These are phyloP conservation scores for Butyriboletus loyo DNA, from an alignment of 768 basidiomycete genomes.

Conservation along the genomic window DNA sequence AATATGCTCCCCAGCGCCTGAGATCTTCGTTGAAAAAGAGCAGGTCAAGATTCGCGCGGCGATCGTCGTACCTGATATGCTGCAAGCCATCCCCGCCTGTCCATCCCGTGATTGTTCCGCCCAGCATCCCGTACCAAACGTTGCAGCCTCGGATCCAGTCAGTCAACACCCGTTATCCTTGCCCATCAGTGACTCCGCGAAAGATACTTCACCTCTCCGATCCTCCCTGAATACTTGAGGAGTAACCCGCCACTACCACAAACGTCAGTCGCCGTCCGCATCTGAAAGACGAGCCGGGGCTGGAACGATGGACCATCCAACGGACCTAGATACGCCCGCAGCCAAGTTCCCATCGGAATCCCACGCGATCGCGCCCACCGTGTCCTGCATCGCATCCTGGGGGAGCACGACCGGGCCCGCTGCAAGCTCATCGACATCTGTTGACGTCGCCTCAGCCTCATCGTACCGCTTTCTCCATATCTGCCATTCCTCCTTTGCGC, in stretches of 20 bases:
- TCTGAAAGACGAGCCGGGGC: too few relatives aligned
- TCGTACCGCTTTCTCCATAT: constrained; percentile 53
- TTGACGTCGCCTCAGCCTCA: neutral
- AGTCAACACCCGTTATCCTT: neutral
- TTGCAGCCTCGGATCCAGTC: constrained; percentile 49
- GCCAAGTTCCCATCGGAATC: constrained; percentile 45
- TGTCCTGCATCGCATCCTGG: constrained; percentile 58
- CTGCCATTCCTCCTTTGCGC: constrained; percentile 53
- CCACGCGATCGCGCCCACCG: constrained; percentile 75
- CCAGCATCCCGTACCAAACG: constrained; percentile 79
- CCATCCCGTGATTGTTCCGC: constrained; percentile 38
- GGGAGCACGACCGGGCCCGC: neutral
- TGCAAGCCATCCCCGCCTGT: constrained; percentile 53
- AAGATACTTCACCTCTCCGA: constrained; percentile 60
- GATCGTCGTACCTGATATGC: constrained; percentile 50
- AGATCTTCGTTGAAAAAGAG: neutral
- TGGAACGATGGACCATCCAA: neutral
- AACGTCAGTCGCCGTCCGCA: neutral
- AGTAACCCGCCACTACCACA: constrained; percentile 68
- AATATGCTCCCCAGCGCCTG: constrained; percentile 75
- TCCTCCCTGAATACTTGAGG: constrained; percentile 67
- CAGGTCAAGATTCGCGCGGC: neutral
- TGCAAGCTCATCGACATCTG: constrained; percentile 10
- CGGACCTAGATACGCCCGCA: constrained; percentile 75
- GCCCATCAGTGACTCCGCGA: neutral